Base-by-base conservation (phyloP, 768 basidiomycete genomes). In the Naganishia randhawae region DNA sequence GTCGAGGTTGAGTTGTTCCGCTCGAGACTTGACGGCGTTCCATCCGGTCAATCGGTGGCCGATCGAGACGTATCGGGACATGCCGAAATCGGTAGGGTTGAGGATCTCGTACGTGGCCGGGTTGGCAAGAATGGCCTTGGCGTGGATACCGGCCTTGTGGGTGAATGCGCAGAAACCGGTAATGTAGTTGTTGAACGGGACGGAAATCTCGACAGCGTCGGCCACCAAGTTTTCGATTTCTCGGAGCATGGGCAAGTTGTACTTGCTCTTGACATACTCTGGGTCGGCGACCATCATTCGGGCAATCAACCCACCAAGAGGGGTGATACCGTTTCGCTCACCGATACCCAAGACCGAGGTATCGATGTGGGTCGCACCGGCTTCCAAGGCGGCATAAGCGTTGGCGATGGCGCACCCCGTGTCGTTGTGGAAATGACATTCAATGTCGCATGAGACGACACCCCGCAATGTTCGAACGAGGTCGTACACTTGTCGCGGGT, bases 101-200 rank as follows among this genome's bases (percentile, higher is more conserved):
- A 96, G 86, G 80, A 97, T 97, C 82, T 99, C 95, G 81, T 98
- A 99, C 11, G 96, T 99, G 76, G 90, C 91, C 1, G 96, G 96
- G 85, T 99, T 99, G 84, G 97, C 96, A 71, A 94, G 86, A 81
- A 99, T 99, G 42, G 96, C 96, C 85, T 99, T 99, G 83, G 96
- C 96, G 81, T 99, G 96, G 72, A 99, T 99, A 79, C 96, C 96
- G 25, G 96, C 96, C 88, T 99, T 98, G 88, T 98, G 96, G 31
- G 96, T 99, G 84, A 99, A 99, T 3, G 96, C 96, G 78, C 96
- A 98, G 82, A 97, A 99, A 17, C 96, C 96, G 66, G 94, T 97
- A 73, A 82, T 82, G 74, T 81, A 82, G 77, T 79, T 79, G 76
- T 81, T 81, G 76, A 98, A 99, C 25, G 96, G 96, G 50, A 99